Evolutionary conservation across 1,284 basidiomycete species (phyloP), one percentile per base, ranked within the genome.

Genomic region (Ceratobasidium sp.): DNA sequence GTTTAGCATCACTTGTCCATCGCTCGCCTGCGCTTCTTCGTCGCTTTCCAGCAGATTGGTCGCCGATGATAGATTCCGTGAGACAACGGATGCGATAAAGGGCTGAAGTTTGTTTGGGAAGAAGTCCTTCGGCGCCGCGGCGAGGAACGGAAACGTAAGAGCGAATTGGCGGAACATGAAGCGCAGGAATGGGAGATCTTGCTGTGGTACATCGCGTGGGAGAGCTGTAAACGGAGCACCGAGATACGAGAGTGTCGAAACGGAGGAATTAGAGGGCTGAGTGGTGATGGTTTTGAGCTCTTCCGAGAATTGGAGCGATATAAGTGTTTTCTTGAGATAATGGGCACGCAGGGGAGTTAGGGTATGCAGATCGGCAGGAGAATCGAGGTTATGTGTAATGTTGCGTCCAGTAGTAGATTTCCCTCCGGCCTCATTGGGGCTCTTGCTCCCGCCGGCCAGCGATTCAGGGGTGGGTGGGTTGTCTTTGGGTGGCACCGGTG

Each of bases 311-410:
- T 98, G 91, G 54, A 98, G 89, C 78, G 93, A 90, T 57, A 99
- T 89, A 71, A 98, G 90, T n/a, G 93, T 88, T 83, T 97, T 97
- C 85, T 98, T 98, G 81, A 98, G 92, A 82, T 98, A 98, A 81
- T 98, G 96, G 0, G 95, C 95, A 50, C 95, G 90, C 36, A 96
- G 84, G 4, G 96, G 93, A 0, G 94, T 94, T 60, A 97, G 86
- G 41, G 65, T 72, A 24, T 63, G 60, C 29, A 73, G 2, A 69
- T 73, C 69, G 15, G 56, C 66, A 8, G 66, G 64, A 14, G 62
- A 75, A 47, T 74, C 73, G 15, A 66, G 54, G 31, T 59, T 74
- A 27, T 66, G 73, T 41, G 71, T 73, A 47, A 73, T 50, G 45
- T 8, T 51, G 33, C 71, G 71, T 8, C 71, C 71, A 57, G 62